These are phyloP conservation scores for Globisporangium cederbergense DNA, from an alignment of 352 stramenopile species.

Conservation along the genomic window DNA sequence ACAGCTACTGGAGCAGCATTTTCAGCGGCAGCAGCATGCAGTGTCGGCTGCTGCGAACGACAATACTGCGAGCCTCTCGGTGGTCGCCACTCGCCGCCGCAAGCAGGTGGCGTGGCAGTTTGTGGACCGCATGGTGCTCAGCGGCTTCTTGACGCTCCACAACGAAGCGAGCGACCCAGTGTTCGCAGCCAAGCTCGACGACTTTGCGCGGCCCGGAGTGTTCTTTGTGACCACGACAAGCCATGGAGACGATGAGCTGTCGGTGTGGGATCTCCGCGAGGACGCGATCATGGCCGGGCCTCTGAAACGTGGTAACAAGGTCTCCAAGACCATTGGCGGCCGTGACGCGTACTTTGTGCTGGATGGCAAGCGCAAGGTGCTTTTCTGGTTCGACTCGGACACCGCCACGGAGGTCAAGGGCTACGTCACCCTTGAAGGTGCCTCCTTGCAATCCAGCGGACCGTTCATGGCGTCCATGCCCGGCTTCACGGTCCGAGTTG, in stretches of 20 bases:
- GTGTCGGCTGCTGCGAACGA: background rate
- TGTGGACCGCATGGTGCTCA: conserved; percentile 10
- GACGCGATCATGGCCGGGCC: conserved; percentile 7
- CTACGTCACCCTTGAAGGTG: background rate
- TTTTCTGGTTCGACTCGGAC: conserved; percentile 22
- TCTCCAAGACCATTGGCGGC: conserved; percentile 4
- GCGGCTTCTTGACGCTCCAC: conserved; percentile 10
- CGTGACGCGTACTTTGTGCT: conserved; percentile 15
- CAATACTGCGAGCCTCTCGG: background rate
- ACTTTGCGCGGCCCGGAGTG: conserved; percentile 4
- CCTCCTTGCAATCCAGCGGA: background rate
- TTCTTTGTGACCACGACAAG: conserved; percentile 6
- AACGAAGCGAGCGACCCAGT: background rate
- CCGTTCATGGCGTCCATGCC: background rate
- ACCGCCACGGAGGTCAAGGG: background rate
- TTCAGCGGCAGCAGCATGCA: background rate
- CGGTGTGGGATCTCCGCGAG: conserved; percentile 16
- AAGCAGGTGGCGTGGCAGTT: background rate
- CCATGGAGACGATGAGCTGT: background rate
- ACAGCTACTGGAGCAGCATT: background rate
- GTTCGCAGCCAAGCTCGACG: conserved; percentile 4
- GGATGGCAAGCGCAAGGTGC: conserved; percentile 10
- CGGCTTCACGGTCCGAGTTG: background rate
- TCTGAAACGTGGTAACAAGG: conserved; percentile 6
- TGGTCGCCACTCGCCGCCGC: background rate